phyloP scores from a whole-genome alignment of 768 basidiomycete genomes.

The Suillus occidentalis region DNA sequence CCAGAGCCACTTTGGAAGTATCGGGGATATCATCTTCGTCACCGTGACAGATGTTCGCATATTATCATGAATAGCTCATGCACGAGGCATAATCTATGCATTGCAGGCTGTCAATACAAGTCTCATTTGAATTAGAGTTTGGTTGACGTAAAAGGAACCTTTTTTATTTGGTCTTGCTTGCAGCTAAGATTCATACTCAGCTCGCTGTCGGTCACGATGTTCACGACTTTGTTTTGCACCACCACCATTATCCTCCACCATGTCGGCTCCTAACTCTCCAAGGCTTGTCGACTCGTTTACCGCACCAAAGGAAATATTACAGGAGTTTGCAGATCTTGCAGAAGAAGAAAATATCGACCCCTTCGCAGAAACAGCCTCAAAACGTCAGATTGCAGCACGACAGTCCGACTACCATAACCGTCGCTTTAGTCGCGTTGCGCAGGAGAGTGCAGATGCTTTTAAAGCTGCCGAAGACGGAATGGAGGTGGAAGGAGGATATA shows the following conservation, averaged over 20 bases:
- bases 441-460: constrained; percentile 81
- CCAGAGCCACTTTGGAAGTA: constrained; percentile 13
- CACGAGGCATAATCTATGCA: background rate
- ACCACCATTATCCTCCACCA: constrained; percentile 27
- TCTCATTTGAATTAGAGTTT: no score
- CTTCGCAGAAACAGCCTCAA: constrained; percentile 89
- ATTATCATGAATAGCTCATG: background rate
- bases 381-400: constrained; percentile 89
- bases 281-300: constrained; percentile 90
- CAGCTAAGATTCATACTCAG: constrained; percentile 30
- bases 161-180: constrained; percentile 27
- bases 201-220: constrained; percentile 6
- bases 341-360: constrained; percentile 93
- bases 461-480: constrained; percentile 63
- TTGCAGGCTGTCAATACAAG: no score
- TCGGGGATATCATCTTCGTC: background rate
- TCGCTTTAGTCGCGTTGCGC: constrained; percentile 81
- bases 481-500: constrained; percentile 85
- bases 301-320: constrained; percentile 88
- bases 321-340: constrained; percentile 91
- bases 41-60: background rate
- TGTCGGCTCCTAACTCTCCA: constrained; percentile 60
- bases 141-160: constrained; percentile 9
- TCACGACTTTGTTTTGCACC: constrained; percentile 18
- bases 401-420: constrained; percentile 96